A percentile compares a stretch with the other conserved stretches of the same genome.
These are phyloP conservation scores for Ophiostoma australiae DNA, from an alignment of 2,329 filamentous ascomycete genomes.

Conservation along the genomic window DNA sequence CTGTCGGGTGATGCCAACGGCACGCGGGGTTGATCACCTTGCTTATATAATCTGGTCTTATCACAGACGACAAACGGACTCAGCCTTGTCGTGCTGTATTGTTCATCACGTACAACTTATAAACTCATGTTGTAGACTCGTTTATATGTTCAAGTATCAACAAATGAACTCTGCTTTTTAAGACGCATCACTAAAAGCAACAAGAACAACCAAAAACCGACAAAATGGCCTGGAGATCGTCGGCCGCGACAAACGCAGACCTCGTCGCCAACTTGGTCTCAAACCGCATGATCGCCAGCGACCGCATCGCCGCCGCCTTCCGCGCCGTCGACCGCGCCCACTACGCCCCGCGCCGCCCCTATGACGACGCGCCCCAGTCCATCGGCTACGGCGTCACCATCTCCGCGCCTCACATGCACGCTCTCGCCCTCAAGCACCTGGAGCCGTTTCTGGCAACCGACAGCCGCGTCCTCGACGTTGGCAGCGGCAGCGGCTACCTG, in stretches of 20 bases:
- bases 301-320: constrained; percentile 74
- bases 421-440: constrained; percentile 48
- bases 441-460: constrained; percentile 42
- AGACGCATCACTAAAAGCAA: too few species aligned
- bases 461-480: constrained; percentile 63
- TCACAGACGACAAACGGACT: too few species aligned
- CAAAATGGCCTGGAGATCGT: constrained; percentile 85
- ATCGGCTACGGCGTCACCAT: constrained; percentile 56
- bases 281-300: constrained; percentile 67
- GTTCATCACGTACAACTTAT: too few species aligned
- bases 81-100: too few species aligned
- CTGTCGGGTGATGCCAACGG: not conserved
- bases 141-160: too few species aligned
- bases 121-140: too few species aligned
- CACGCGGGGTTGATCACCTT: not conserved
- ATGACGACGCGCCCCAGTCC: constrained; percentile 54
- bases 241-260: constrained; percentile 66
- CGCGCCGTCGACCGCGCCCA: constrained; percentile 81
- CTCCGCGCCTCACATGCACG: constrained; percentile 59
- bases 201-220: too few species aligned
- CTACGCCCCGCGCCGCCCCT: constrained; percentile 68
- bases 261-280: constrained; percentile 73
- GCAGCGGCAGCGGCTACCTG: constrained; percentile 74
- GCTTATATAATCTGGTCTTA: not conserved
- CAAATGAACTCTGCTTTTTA: too few species aligned